Conservation (phyloP, 2,329 filamentous ascomycete genomes). For the Penicillium capsulatum region DNA sequence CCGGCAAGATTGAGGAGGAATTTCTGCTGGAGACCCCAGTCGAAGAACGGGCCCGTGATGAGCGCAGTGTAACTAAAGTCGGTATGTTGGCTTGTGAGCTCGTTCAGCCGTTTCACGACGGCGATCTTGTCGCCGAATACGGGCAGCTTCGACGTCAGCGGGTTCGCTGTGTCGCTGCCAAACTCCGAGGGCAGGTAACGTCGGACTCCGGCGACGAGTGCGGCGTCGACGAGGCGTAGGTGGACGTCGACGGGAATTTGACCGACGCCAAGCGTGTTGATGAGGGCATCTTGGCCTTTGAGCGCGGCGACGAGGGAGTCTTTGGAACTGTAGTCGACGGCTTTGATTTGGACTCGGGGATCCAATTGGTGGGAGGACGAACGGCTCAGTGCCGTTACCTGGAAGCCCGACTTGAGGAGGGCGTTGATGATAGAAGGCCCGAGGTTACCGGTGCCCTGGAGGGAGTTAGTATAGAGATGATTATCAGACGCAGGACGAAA, state of each 20-base stretch:
- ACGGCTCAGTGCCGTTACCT: constrained; percentile 11
- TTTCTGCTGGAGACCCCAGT: constrained; percentile 29
- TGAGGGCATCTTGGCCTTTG: constrained; percentile 27
- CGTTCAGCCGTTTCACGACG: constrained; percentile 24
- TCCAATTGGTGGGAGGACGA: constrained; percentile 7
- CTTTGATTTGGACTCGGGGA: constrained; percentile 4
- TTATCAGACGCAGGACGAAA: neutral
- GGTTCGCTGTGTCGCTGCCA: constrained; percentile 30
- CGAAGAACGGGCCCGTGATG: constrained; percentile 34
- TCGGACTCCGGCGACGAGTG: constrained; percentile 27
- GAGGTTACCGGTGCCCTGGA: constrained; percentile 13
- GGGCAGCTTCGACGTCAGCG: constrained; percentile 22
- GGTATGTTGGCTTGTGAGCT: constrained; percentile 15
- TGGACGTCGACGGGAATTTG: constrained; percentile 6
- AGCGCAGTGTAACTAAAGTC: constrained; percentile 33
- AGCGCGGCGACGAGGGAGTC: constrained; percentile 20
- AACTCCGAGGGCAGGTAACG: constrained; percentile 37
- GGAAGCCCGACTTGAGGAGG: constrained; percentile 8
- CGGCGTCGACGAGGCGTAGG: constrained; percentile 29
- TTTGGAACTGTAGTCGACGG: constrained; percentile 10
- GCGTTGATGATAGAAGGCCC: constrained; percentile 13
- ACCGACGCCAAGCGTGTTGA: constrained; percentile 19
- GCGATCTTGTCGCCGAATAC: constrained; percentile 32
- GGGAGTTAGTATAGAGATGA: neutral
- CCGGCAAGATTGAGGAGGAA: constrained; percentile 46